Evolutionary conservation across 106 monocot genomes (phyloP).

Genomic region (Cymbidium sinense): DNA sequence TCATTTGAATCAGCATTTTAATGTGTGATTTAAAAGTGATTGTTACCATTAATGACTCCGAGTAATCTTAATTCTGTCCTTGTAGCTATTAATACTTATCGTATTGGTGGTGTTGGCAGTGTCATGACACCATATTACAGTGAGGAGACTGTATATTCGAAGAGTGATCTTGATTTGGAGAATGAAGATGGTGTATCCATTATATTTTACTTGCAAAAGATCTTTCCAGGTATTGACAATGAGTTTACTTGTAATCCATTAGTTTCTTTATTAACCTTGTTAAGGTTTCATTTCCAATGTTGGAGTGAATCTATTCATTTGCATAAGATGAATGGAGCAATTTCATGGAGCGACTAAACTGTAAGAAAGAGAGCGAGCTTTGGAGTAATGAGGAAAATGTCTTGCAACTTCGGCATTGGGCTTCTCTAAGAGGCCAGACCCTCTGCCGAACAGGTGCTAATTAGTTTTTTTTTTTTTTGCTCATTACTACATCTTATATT

Average conservation of each 20-base stretch:
- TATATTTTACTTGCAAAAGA: constrained; percentile 75
- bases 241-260: neutral
- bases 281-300: neutral
- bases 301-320: neutral
- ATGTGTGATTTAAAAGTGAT: too few relatives aligned
- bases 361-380: constrained; percentile 30
- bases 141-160: constrained; percentile 58
- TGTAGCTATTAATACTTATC: neutral
- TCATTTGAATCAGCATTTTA: too few relatives aligned
- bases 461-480: too few relatives aligned
- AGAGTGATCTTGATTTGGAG: constrained; percentile 26
- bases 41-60: too few relatives aligned
- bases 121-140: constrained; percentile 70
- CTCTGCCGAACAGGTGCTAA: constrained; percentile 53
- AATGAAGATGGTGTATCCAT: constrained; percentile 80
- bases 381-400: constrained; percentile 20
- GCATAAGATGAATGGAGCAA: constrained; percentile 71
- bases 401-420: constrained; percentile 55
- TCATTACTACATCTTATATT: neutral
- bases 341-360: constrained; percentile 42
- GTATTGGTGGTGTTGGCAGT: constrained; percentile 11
- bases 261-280: neutral
- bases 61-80: too few relatives aligned
- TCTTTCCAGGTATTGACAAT: constrained; percentile 41
- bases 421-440: constrained; percentile 75